These are phyloP conservation scores for Ephemerocybe angulata DNA, from an alignment of 768 basidiomycete species.

Conservation along the genomic window DNA sequence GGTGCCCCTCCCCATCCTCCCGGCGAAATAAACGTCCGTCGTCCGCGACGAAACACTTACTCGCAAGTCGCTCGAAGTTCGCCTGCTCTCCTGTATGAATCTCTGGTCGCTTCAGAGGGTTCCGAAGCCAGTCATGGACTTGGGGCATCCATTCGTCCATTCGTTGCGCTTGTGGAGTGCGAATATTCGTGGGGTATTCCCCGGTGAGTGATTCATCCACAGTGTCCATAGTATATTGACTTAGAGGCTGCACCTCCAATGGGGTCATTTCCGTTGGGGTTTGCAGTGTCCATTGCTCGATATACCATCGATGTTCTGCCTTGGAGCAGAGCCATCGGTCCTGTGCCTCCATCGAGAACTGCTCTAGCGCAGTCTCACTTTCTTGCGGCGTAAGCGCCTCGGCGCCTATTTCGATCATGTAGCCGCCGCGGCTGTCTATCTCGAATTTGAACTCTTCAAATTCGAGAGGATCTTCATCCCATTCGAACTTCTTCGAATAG, in stretches of 20 bases:
- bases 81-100: background rate
- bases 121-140: background rate
- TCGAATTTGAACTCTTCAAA: slow-evolving; percentile 7
- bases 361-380: too few species aligned
- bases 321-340: too few species aligned
- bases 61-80: background rate
- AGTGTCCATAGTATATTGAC: too few species aligned
- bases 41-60: background rate
- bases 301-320: too few species aligned
- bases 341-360: background rate
- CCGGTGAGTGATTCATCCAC: too few species aligned
- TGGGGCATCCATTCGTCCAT: background rate
- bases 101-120: background rate
- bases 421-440: slow-evolving; percentile 6
- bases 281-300: too few species aligned
- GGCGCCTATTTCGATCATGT: background rate
- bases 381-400: too few species aligned
- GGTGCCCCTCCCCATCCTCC: background rate
- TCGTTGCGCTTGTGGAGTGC: background rate
- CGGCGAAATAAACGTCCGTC: background rate
- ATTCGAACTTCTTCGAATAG: background rate
- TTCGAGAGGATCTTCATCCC: slow-evolving; percentile 3
- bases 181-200: too few species aligned
- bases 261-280: too few species aligned
- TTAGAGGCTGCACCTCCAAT: too few species aligned